Evolutionary conservation across 306 rosid species (phyloP).

Genomic region (Trifolium pratense): DNA sequence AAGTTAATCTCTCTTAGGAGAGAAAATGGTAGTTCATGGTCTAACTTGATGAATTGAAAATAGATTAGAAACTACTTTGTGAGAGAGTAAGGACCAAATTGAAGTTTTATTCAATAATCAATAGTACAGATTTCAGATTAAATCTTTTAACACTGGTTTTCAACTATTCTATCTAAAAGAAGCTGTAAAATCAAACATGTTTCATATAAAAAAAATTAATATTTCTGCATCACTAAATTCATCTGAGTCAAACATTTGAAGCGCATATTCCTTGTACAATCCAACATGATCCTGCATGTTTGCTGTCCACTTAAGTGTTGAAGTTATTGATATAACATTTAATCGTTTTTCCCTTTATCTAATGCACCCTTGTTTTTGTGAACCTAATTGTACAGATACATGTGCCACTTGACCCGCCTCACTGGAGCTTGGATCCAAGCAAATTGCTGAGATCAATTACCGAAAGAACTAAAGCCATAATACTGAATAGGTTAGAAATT

Average conservation of each 20-base stretch:
- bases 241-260: not conserved
- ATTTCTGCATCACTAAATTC: constrained; percentile 16
- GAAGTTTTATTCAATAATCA: not conserved
- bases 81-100: too few species aligned
- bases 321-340: constrained; percentile 17
- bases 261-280: not conserved
- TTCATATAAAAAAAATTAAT: not conserved
- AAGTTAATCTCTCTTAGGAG: too few species aligned
- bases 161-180: not conserved
- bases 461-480: constrained; percentile 74
- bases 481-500: constrained; percentile 74
- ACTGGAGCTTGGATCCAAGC: constrained; percentile 71
- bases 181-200: not conserved
- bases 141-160: constrained; percentile 13
- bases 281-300: not conserved
- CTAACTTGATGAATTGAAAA: too few species aligned
- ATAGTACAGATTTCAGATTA: constrained; percentile 1
- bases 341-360: not conserved
- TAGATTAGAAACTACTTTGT: too few species aligned
- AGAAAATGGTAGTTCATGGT: too few species aligned
- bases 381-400: constrained; percentile 56
- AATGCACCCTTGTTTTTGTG: constrained; percentile 23
- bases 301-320: constrained; percentile 9
- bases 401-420: constrained; percentile 81
- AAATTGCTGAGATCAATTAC: constrained; percentile 64